A percentile compares a stretch with the other conserved stretches of the same genome.
Evolutionary conservation across 805 yeast species (phyloP).

Genomic region (Ogataea henricii): DNA sequence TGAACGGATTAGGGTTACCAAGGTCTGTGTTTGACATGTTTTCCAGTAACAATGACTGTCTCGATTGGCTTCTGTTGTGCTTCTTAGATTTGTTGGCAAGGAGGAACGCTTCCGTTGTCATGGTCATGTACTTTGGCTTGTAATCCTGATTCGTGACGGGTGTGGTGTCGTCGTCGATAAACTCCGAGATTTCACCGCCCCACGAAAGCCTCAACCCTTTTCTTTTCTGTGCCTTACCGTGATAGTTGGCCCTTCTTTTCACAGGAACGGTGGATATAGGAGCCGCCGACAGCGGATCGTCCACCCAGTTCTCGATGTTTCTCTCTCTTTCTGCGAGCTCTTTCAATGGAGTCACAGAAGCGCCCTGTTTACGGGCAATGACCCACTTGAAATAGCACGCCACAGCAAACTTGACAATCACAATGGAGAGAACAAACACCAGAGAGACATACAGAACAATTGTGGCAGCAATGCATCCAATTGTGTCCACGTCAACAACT

Average conservation of each 20-base stretch:
- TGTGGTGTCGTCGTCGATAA: slow-evolving; percentile 18
- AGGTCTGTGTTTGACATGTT: slow-evolving; percentile 20
- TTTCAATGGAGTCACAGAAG: slow-evolving; percentile 52
- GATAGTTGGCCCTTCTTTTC: slow-evolving; percentile 52
- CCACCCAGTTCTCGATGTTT: slow-evolving; percentile 84
- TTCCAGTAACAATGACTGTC: slow-evolving; percentile 15
- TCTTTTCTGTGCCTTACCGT: slow-evolving; percentile 32
- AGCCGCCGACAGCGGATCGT: slow-evolving; percentile 54
- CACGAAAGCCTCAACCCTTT: slow-evolving; percentile 40
- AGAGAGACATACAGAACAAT: slow-evolving; percentile 81
- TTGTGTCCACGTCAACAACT: slow-evolving; percentile 79
- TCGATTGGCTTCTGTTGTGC: slow-evolving; percentile 13
- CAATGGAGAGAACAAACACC: slow-evolving; percentile 81
- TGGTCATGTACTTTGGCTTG: slow-evolving; percentile 54
- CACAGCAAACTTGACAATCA: slow-evolving; percentile 70
- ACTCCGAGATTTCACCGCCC: slow-evolving; percentile 41
- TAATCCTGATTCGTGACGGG: slow-evolving; percentile 28
- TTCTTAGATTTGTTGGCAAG: slow-evolving; percentile 21
- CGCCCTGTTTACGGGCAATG: slow-evolving; percentile 79
- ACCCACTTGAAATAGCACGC: slow-evolving; percentile 92
- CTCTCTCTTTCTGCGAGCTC: slow-evolving; percentile 64
- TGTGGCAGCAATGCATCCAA: slow-evolving; percentile 91
- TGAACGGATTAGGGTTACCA: slow-evolving; percentile 35
- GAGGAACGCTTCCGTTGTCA: slow-evolving; percentile 60
- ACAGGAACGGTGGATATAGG: slow-evolving; percentile 54